Evolutionary conservation across 2,329 filamentous ascomycete genomes (phyloP), one percentile per base, ranked within the genome.

Genomic region (Curvularia sp.): DNA sequence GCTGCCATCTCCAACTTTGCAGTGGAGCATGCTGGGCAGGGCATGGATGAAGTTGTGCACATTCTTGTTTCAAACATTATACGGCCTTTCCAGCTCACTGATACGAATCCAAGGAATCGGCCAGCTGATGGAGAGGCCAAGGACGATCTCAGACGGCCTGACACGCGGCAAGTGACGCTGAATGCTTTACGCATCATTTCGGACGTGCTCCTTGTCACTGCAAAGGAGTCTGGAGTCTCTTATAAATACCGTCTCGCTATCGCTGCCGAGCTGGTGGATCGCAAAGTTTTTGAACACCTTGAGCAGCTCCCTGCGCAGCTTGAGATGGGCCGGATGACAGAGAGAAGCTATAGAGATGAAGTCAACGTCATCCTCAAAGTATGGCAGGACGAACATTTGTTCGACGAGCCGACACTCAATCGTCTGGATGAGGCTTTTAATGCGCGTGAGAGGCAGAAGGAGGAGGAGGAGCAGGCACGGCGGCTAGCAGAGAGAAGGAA

Each of bases 31-130:
- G 91, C 93, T 1, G 91, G 89, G 38, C 84, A 87, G 19, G 95
- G 93, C 15, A 90, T 92, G 12, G 91, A 96, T 63, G 95, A 98
- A 79, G 89, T 97, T 34, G 93, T 96, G n/a, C 86, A 94, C 49
- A 86, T 96, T 78, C 88, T 98, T 36, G 85, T 96, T 0, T 84
- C 87, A 1, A 98, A 99, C 69, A 83, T 98, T 32, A 83, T 90
- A 58, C 86, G 84, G 50, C 95, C 95, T 0, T 87, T 96, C 57
- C 85, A 88, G 5, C 86, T 89, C 64, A 91, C 88, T 1, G 84
- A 84, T 6, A 90, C 90, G 23, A 93, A 92, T 59, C 86, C 87
- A 0, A 80, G 85, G 7, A 78, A 63, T 19, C 50, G 56, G 7
- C 49, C 63, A 25, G 61, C 65, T 5, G 56, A 66, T 34, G 51